These are phyloP conservation scores for Closterium sp. DNA, from an alignment of 139 green algal species.

Conservation along the genomic window DNA sequence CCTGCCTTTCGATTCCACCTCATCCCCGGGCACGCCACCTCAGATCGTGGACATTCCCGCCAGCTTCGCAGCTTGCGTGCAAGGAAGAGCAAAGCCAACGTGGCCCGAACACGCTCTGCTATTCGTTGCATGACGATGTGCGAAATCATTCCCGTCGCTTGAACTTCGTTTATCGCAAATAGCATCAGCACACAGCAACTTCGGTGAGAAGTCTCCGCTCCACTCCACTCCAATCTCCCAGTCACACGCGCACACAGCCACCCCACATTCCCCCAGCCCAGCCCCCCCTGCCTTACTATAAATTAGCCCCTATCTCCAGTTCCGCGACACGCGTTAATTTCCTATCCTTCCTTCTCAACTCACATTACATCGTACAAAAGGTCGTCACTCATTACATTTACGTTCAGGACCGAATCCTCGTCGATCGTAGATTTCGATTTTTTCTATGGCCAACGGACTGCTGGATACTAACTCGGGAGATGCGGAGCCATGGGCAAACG, in stretches of 20 bases:
- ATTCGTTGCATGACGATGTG: not conserved
- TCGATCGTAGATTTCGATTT: not conserved
- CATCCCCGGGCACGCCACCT: not conserved
- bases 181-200: not conserved
- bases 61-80: not conserved
- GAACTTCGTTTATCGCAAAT: not conserved
- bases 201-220: no score
- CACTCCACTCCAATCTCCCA: no score
- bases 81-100: not conserved
- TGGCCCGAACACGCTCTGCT: not conserved
- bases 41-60: not conserved
- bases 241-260: not conserved
- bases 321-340: not conserved
- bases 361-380: not conserved
- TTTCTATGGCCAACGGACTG: not conserved
- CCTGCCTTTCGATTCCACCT: not conserved
- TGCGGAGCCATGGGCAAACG: not conserved
- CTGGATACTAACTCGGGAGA: not conserved
- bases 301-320: not conserved
- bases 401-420: not conserved
- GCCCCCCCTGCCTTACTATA: not conserved
- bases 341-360: not conserved
- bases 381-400: not conserved
- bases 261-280: not conserved
- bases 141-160: not conserved